Evolutionary conservation across 2,329 filamentous ascomycete genomes (phyloP), one percentile per base, ranked within the genome.

Genomic region (Plectosphaerella cucumerina): DNA sequence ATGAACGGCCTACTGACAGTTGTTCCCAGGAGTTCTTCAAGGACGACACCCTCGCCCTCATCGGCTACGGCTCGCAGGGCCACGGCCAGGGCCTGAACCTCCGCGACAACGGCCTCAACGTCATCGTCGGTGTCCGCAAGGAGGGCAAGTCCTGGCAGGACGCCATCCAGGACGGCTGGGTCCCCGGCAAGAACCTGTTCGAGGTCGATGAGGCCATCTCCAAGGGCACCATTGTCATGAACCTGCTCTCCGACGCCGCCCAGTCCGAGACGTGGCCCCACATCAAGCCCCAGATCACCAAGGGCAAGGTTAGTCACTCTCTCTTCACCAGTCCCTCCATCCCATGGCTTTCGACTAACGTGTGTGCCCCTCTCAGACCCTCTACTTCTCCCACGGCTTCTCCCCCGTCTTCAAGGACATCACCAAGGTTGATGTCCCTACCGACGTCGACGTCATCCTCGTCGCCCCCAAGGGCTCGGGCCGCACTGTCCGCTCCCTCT

Each of bases 341-440:
- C 5, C 5, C 8, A n/a, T 3, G n/a, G 6, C 35, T n/a, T 14
- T 5, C 18, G 6, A 18, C 39, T 42, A 18, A 42, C 39, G 11
- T 20, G 5, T 11, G 2, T 11, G 12, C 8, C 12, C 5, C 11
- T 20, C 55, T 52, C 37, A 94, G 93, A 99, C 94, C 56, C 90
- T 99, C 64, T 99, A 99, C 88, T 99, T 99, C 85, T 97, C 94
- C 64, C 94, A 99, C 85, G 94, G 94, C 70, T 99, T 99, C 89
- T 97, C 94, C 58, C 94, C 94, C 71, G 92, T 99, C 76, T 99
- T 99, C 90, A 97, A 97, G 84, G 87, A 96, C 74, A 86, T 94
- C 71, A 99, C 94, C 84, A 96, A 97, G 77, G 94, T 99, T 71
- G 94, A 99, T 58, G 90, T 97, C 58, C 94, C 94, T 76, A 84